Conservation (phyloP, 1,139 yeast genomes). For the Trichomonascaceae sp. region DNA sequence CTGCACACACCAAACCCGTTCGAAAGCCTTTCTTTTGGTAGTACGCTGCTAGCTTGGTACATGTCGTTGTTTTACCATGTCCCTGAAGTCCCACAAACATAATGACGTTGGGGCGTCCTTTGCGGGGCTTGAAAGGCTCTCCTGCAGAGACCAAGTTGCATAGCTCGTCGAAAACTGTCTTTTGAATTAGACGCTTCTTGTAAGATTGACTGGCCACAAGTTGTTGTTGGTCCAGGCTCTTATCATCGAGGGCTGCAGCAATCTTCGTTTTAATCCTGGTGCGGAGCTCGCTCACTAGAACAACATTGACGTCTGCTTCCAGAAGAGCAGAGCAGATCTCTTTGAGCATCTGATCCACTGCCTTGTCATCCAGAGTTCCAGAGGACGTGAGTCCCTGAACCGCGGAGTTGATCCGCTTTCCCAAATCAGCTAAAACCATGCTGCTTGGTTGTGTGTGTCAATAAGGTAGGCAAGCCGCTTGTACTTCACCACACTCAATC, state of each 20-base stretch:
- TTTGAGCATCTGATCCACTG: slow-evolving; percentile 60
- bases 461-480: too few relatives aligned
- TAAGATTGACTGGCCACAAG: not conserved
- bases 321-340: slow-evolving; percentile 81
- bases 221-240: not conserved
- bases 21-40: slow-evolving; percentile 89
- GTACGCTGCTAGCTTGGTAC: slow-evolving; percentile 91
- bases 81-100: slow-evolving; percentile 99
- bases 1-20: slow-evolving; percentile 96
- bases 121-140: slow-evolving; percentile 62
- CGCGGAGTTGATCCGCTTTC: slow-evolving; percentile 70
- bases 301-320: slow-evolving; percentile 86
- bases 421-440: slow-evolving; percentile 94
- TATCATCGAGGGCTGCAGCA: slow-evolving; percentile 35
- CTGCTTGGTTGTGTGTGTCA: too few relatives aligned
- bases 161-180: slow-evolving; percentile 86
- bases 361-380: slow-evolving; percentile 45
- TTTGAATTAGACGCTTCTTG: slow-evolving; percentile 61
- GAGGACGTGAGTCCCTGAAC: slow-evolving; percentile 56
- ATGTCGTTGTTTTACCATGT: slow-evolving; percentile 96
- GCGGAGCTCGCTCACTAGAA: slow-evolving; percentile 64
- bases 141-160: slow-evolving; percentile 67
- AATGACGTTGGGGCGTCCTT: slow-evolving; percentile 57
- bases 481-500: too few relatives aligned
- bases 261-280: slow-evolving; percentile 53